Base-by-base conservation (phyloP, 805 yeast genomes). In the Candida pini region DNA sequence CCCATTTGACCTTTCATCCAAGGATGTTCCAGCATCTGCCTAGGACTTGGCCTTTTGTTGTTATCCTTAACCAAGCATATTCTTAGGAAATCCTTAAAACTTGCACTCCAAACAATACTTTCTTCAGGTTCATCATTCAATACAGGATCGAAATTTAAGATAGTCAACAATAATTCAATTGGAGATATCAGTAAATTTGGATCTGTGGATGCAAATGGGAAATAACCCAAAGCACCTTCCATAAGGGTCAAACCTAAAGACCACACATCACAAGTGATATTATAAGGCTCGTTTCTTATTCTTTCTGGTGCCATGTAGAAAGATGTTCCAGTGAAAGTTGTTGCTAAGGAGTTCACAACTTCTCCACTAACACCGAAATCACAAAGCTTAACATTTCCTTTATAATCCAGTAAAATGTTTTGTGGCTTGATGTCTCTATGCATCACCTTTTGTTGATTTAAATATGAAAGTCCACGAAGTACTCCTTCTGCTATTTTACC, bases 261-360 rank as follows among this genome's bases (percentile, higher is more conserved):
- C 98, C 98, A 92, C 12, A 92, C 90, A 56, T 92, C 98, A 49
- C 94, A 81, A 4, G 95, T 85, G 3, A 90, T 96, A 9, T 95
- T 82, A 54, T 92, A 92, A 1, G 96, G 92, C 53, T 87, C 90
- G 19, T 96, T 97, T 64, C 85, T 85, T 33, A 92, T 90, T 48
- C 98, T 71, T 59, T 92, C 98, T 0, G 98, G 98, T 0, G 98
- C 97, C 98, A 92, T 92, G 59, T 92, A 92, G 56, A 86, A 90
- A 9, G 95, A 89, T 0, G 98, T 92, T 2, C 98, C 98, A 0
- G 96, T 92, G 54, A 89, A 92, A 0, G 98, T 92, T 1, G 96
- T 86, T 1, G 97, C 97, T 30, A 92, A 66, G 0, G 96, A 87
- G 58, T 92, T 83, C 21, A 90, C 96, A 14, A 92, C 96, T 53